These are phyloP conservation scores for Vitis rupestris DNA, from an alignment of 164 flowering plant species.

Conservation along the genomic window DNA sequence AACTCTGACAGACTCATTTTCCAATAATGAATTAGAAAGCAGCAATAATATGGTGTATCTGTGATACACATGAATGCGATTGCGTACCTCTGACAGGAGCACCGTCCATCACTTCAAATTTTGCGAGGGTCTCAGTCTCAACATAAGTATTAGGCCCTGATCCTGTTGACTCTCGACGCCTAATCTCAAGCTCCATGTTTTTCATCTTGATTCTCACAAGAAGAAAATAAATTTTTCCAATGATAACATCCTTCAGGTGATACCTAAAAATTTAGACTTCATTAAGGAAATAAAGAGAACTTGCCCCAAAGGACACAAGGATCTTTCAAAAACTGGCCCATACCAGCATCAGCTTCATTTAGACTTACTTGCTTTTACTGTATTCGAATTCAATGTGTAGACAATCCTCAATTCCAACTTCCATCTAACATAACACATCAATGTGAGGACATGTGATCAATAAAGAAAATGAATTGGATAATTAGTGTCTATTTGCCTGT, in stretches of 20 bases:
- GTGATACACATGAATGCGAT: too few species aligned
- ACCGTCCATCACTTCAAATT: constrained; percentile 96
- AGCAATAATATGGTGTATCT: too few species aligned
- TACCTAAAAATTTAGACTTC: constrained; percentile 50
- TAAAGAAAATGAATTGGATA: too few species aligned
- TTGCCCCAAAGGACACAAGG: neutral
- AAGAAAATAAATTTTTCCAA: constrained; percentile 92
- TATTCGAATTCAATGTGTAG: constrained; percentile 95
- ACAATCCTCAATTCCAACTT: constrained; percentile 98
- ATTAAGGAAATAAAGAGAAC: constrained; percentile 10
- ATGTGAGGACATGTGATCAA: too few species aligned
- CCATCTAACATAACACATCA: constrained; percentile 58
- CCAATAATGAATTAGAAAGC: too few species aligned
- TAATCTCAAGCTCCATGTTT: constrained; percentile 95
- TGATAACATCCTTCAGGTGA: constrained; percentile 89
- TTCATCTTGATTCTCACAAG: constrained; percentile 93
- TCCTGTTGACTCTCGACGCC: constrained; percentile 97
- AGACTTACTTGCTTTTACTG: constrained; percentile 90
- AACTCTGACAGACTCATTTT: too few species aligned
- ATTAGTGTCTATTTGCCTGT: too few species aligned
- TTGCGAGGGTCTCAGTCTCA: constrained; percentile 94
- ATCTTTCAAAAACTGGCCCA: too few species aligned
- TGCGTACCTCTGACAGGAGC: constrained; percentile 91
- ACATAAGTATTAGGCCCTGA: constrained; percentile 90
- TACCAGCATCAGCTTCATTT: neutral